Conservation (phyloP, 164 flowering plant species). For the Taxillus chinensis region DNA sequence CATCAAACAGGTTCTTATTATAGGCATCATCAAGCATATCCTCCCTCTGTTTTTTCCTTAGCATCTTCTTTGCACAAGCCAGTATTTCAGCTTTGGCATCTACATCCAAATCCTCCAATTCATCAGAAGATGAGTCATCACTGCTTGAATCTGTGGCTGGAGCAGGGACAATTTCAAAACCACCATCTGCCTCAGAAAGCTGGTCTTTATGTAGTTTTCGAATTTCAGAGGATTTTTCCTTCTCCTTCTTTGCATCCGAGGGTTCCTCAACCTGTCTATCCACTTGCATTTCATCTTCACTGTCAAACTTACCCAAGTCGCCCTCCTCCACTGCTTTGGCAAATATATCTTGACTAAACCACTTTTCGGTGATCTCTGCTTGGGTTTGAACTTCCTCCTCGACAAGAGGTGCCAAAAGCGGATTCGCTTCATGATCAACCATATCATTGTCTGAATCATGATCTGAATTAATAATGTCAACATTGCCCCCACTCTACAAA, state of each 20-base stretch:
- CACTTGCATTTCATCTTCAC: slow-evolving; percentile 67
- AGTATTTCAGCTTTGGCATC: slow-evolving; percentile 65
- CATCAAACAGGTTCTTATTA: slow-evolving; percentile 76
- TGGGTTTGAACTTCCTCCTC: slow-evolving; percentile 44
- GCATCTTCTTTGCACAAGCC: slow-evolving; percentile 80
- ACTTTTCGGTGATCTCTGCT: slow-evolving; percentile 57
- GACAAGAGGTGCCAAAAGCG: slow-evolving; percentile 67
- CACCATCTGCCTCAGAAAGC: slow-evolving; percentile 33
- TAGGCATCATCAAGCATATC: slow-evolving; percentile 79
- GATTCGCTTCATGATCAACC: slow-evolving; percentile 55
- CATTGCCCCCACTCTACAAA: slow-evolving; percentile 40
- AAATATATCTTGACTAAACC: slow-evolving; percentile 92
- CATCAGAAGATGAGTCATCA: slow-evolving; percentile 66
- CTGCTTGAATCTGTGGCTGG: slow-evolving; percentile 60
- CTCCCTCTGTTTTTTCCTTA: slow-evolving; percentile 78
- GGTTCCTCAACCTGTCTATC: slow-evolving; percentile 17
- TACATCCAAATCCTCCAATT: slow-evolving; percentile 50
- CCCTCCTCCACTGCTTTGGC: slow-evolving; percentile 52
- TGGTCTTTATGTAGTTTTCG: slow-evolving; percentile 6
- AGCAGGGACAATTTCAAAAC: slow-evolving; percentile 84
- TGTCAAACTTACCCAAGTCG: slow-evolving; percentile 28
- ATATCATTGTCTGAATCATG: slow-evolving; percentile 62
- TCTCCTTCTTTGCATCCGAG: slow-evolving; percentile 13
- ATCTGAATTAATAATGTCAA: slow-evolving; percentile 27
- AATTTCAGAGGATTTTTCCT: slow-evolving; percentile 15